Evolutionary conservation across 352 stramenopile species (phyloP).

Genomic region (Pythium monospermum): DNA sequence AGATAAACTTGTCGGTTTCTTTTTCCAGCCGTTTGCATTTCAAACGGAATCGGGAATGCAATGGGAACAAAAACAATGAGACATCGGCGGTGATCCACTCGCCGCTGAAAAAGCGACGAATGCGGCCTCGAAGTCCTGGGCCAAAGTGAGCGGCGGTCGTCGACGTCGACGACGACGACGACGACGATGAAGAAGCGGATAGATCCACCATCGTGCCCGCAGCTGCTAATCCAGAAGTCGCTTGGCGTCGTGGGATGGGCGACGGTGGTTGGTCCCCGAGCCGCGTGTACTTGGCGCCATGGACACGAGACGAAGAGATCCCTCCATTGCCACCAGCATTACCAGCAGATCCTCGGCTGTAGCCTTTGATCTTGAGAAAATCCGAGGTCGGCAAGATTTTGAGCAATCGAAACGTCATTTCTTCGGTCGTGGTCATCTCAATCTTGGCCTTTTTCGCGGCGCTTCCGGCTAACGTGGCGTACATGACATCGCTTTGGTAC

Average conservation of each 20-base stretch:
- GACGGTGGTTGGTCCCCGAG: conserved; percentile 18
- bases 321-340: neutral
- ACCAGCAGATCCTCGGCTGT: conserved; percentile 21
- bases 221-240: neutral
- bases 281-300: conserved; percentile 20
- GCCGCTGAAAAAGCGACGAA: conserved; percentile 55
- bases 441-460: conserved; percentile 54
- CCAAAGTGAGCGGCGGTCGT: too few species aligned
- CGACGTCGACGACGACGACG: too few species aligned
- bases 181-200: too few species aligned
- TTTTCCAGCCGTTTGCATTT: conserved; percentile 70
- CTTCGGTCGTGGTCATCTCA: conserved; percentile 46
- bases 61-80: conserved; percentile 73
- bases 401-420: conserved; percentile 54
- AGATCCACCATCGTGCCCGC: conserved; percentile 1
- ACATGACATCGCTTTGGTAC: conserved; percentile 73
- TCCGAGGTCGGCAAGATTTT: conserved; percentile 59
- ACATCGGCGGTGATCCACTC: conserved; percentile 77
- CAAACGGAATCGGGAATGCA: conserved; percentile 58
- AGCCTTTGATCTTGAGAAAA: conserved; percentile 66
- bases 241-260: conserved; percentile 1
- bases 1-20: conserved; percentile 84
- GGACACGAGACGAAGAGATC: conserved; percentile 7
- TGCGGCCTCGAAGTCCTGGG: conserved; percentile 14
- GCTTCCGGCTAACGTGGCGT: conserved; percentile 60